These are phyloP conservation scores for Mycena filopes DNA, from an alignment of 768 basidiomycete genomes.

Conservation along the genomic window DNA sequence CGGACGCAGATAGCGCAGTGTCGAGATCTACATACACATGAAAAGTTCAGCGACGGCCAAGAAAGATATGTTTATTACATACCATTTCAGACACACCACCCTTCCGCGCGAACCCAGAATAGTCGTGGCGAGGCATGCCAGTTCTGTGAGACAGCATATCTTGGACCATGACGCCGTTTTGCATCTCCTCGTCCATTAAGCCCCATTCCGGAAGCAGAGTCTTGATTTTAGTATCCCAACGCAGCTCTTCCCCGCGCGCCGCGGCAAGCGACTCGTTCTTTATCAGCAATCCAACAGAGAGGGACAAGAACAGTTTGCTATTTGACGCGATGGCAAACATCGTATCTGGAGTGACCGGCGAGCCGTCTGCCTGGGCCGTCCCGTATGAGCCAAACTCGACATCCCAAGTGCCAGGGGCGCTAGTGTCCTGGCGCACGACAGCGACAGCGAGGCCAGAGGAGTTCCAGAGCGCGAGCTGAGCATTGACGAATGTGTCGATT, in stretches of 20 bases:
- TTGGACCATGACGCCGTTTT: constrained; percentile 46
- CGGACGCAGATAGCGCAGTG: constrained; percentile 10
- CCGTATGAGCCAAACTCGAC: constrained; percentile 54
- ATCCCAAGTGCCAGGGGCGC: constrained; percentile 41
- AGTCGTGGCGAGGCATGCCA: constrained; percentile 58
- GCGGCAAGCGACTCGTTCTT: constrained; percentile 47
- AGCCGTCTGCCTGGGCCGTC: constrained; percentile 44
- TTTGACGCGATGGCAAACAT: constrained; percentile 58
- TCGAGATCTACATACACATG: constrained; percentile 12
- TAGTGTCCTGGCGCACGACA: constrained; percentile 47
- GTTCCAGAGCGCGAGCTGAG: constrained; percentile 46
- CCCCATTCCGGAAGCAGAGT: constrained; percentile 53
- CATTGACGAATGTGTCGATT: constrained; percentile 24
- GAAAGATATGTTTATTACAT: neutral
- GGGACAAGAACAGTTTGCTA: constrained; percentile 53
- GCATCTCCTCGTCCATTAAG: constrained; percentile 49
- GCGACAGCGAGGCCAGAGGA: constrained; percentile 53
- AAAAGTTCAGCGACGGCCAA: neutral
- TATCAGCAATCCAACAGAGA: constrained; percentile 52
- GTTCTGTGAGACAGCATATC: constrained; percentile 57
- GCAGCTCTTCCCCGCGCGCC: constrained; percentile 42
- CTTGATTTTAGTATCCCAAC: constrained; percentile 51
- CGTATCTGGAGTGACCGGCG: constrained; percentile 53
- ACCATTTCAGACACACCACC: constrained; percentile 52
- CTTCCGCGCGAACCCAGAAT: constrained; percentile 41